Percentiles rank a stretch among this genome's conserved stretches.
Evolutionary conservation across 2,329 filamentous ascomycete species (phyloP).

Genomic region (Colletotrichum sp.): DNA sequence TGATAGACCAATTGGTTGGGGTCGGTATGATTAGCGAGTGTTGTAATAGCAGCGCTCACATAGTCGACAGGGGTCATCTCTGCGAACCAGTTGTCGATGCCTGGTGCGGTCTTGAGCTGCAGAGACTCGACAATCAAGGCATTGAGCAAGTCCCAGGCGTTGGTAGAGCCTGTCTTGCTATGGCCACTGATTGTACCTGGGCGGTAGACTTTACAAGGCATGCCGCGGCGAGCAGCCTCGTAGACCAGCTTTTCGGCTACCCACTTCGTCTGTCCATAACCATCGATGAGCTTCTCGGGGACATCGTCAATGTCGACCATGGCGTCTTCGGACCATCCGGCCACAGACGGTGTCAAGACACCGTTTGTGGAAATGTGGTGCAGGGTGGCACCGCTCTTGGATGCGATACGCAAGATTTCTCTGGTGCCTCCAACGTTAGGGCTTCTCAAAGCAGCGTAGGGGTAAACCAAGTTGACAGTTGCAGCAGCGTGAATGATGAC

Average conservation of each 20-base stretch:
- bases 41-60: slow-evolving; percentile 75
- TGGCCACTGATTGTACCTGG: slow-evolving; percentile 82
- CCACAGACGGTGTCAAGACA: slow-evolving; percentile 72
- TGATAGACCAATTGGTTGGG: slow-evolving; percentile 73
- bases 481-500: slow-evolving; percentile 81
- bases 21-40: slow-evolving; percentile 68
- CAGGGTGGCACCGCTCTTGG: slow-evolving; percentile 70
- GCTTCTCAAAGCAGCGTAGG: slow-evolving; percentile 76
- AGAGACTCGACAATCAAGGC: slow-evolving; percentile 80
- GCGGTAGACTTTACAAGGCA: slow-evolving; percentile 75
- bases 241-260: slow-evolving; percentile 77
- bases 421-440: slow-evolving; percentile 82
- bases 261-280: slow-evolving; percentile 84
- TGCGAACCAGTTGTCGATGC: slow-evolving; percentile 76
- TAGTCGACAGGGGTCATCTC: slow-evolving; percentile 89
- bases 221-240: slow-evolving; percentile 70
- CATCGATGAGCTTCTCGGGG: slow-evolving; percentile 71
- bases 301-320: slow-evolving; percentile 73
- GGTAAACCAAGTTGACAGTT: slow-evolving; percentile 82
- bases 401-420: slow-evolving; percentile 75
- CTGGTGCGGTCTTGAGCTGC: slow-evolving; percentile 71
- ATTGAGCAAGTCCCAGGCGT: slow-evolving; percentile 79
- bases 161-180: slow-evolving; percentile 75
- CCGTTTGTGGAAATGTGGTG: slow-evolving; percentile 85
- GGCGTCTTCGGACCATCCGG: slow-evolving; percentile 74